Evolutionary conservation across 768 basidiomycete species (phyloP).

Genomic region (Tricholoma furcatifolium): DNA sequence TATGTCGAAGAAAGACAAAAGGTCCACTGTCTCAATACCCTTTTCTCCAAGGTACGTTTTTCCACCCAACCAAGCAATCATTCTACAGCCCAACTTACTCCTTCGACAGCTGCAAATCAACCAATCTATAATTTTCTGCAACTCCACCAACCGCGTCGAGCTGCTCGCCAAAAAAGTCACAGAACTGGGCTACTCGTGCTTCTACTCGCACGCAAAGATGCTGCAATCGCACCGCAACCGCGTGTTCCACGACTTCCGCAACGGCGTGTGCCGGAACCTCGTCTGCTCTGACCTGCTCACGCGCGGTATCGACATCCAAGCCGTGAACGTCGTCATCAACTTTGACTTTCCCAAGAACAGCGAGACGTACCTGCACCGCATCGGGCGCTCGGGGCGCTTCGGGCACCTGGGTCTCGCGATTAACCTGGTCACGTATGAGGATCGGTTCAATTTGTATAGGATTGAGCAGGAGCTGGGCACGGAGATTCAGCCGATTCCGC

Average conservation of each 20-base stretch:
- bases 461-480: conserved; percentile 99
- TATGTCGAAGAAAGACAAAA: conserved; percentile 99
- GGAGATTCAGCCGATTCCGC: conserved; percentile 95
- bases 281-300: conserved; percentile 98
- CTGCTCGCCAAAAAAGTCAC: conserved; percentile 99
- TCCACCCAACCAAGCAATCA: background rate
- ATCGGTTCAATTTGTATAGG: conserved; percentile 95
- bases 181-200: conserved; percentile 98
- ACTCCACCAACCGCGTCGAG: conserved; percentile 99
- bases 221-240: conserved; percentile 98
- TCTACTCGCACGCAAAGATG: conserved; percentile 99
- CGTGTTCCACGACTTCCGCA: conserved; percentile 99
- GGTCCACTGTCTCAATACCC: conserved; percentile 98
- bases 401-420: conserved; percentile 97
- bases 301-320: conserved; percentile 99
- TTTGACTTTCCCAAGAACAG: conserved; percentile 99
- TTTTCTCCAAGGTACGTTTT: conserved; percentile 87
- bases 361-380: conserved; percentile 98
- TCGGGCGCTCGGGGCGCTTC: conserved; percentile 96
- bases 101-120: conserved; percentile 92
- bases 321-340: conserved; percentile 99
- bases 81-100: conserved; percentile 4
- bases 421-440: conserved; percentile 97
- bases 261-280: conserved; percentile 96
- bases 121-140: conserved; percentile 99